phyloP scores from a whole-genome alignment of 2,329 filamentous ascomycete species.

The Verticillium nubilum region DNA sequence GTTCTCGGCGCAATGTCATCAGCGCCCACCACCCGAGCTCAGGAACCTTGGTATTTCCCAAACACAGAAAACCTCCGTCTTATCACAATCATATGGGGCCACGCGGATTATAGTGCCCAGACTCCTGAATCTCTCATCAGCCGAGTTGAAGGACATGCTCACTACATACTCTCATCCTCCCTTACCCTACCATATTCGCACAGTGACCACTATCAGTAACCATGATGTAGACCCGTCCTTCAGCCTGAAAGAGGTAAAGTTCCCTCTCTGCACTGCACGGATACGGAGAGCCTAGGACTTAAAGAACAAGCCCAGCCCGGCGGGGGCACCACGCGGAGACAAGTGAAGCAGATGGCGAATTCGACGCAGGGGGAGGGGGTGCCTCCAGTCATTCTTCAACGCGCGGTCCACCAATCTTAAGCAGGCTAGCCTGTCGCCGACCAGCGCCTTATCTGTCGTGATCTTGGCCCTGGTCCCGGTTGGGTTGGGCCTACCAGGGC shows the following conservation, averaged over 20 bases:
- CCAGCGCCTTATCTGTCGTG: slow-evolving; percentile 11
- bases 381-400: slow-evolving; percentile 7
- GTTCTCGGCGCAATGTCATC: background rate
- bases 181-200: background rate
- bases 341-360: background rate
- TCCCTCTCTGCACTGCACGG: background rate
- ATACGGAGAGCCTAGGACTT: background rate
- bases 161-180: background rate
- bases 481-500: background rate
- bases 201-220: background rate
- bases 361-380: slow-evolving; percentile 2
- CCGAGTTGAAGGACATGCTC: background rate
- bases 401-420: slow-evolving; percentile 6
- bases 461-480: background rate
- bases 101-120: no score
- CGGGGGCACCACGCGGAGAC: background rate
- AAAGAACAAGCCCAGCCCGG: background rate
- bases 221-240: background rate
- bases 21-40: background rate
- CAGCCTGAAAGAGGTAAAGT: background rate
- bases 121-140: no score
- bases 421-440: slow-evolving; percentile 9
- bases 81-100: no score
- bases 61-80: no score
- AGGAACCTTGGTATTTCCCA: background rate